Evolutionary conservation across 345 rosid genomes (phyloP).

Genomic region (Eucalyptus marginata): DNA sequence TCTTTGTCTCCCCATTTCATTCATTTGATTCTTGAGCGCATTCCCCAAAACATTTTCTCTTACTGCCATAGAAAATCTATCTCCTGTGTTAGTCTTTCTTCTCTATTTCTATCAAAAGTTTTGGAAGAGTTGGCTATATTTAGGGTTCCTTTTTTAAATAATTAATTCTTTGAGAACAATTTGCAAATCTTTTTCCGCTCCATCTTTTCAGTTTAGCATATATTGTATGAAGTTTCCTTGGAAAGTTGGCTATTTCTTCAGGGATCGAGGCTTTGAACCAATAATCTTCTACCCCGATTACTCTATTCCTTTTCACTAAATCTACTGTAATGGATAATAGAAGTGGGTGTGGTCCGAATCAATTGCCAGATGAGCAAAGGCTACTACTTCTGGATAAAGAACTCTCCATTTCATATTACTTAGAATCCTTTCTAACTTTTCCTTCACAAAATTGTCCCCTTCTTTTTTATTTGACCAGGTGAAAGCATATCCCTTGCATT

Average conservation of each 20-base stretch:
- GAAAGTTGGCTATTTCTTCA: rapidly evolving
- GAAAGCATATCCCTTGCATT: too few species aligned
- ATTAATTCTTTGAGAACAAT: rapidly evolving
- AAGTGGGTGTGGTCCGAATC: rapidly evolving
- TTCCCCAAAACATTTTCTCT: too few species aligned
- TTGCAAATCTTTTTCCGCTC: neutral
- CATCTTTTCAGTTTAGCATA: rapidly evolving
- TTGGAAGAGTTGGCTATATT: neutral
- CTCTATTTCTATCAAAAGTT: neutral
- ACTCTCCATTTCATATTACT: rapidly evolving
- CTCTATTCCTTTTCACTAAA: rapidly evolving
- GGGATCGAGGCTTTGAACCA: rapidly evolving
- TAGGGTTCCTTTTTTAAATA: neutral
- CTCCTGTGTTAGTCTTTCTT: rapidly evolving
- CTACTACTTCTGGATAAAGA: too few species aligned
- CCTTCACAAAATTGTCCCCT: too few species aligned
- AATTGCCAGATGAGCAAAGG: too few species aligned
- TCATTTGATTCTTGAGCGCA: rapidly evolving
- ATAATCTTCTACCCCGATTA: neutral
- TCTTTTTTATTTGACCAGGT: rapidly evolving
- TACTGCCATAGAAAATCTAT: rapidly evolving
- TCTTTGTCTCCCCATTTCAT: neutral
- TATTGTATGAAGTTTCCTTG: rapidly evolving
- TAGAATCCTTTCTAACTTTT: too few species aligned
- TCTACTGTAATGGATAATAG: rapidly evolving